Evolutionary conservation across 176 grass and related monocot genomes (phyloP).

Genomic region (Rhipidocladum racemiflorum): DNA sequence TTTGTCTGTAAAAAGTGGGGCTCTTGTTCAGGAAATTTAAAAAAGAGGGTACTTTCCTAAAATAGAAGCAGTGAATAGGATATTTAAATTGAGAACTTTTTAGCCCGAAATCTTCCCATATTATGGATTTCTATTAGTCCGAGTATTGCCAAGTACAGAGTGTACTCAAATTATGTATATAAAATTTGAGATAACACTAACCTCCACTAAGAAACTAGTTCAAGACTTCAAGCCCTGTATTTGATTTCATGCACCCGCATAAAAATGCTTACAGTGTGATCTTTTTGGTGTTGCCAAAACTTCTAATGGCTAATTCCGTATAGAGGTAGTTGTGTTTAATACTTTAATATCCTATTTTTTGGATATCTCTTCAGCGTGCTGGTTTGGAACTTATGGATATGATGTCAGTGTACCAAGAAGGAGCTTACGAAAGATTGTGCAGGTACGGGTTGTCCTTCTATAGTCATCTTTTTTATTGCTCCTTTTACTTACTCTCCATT

Average conservation of each 20-base stretch:
- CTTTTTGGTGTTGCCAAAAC: neutral
- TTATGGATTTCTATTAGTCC: neutral
- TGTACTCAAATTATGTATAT: neutral
- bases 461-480: neutral
- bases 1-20: neutral
- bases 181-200: neutral
- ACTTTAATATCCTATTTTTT: slow-evolving; percentile 3
- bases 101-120: neutral
- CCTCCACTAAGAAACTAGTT: neutral
- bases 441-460: slow-evolving; percentile 44
- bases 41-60: neutral
- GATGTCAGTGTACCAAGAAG: slow-evolving; percentile 99
- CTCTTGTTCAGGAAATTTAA: neutral
- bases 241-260: neutral
- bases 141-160: neutral
- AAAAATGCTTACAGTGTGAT: neutral
- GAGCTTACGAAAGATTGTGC: slow-evolving; percentile 96
- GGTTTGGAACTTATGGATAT: slow-evolving; percentile 99
- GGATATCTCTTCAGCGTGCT: slow-evolving; percentile 63
- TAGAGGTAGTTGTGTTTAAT: slow-evolving; percentile 14
- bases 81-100: neutral
- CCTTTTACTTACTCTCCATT: slow-evolving; percentile 1
- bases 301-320: neutral
- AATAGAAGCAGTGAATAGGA: neutral
- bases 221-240: neutral